Conservation (phyloP, 1,284 basidiomycete species). For the Ganoderma leucocontextum region DNA sequence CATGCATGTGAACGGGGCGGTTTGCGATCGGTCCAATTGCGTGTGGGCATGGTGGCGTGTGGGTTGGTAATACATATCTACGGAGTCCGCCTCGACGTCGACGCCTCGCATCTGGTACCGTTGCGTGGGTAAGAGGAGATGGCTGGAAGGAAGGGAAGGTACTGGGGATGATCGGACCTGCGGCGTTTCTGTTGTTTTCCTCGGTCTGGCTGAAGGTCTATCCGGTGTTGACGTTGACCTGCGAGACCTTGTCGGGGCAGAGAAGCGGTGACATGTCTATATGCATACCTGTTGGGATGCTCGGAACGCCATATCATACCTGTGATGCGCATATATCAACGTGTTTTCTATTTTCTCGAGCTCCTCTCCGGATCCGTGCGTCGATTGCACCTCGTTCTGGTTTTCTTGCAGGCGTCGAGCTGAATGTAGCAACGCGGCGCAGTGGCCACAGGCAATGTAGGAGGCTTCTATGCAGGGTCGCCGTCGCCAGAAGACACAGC, state of each 20-base stretch:
- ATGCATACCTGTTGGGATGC: constrained; percentile 1
- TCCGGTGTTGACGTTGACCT: neutral
- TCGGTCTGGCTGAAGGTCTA: neutral
- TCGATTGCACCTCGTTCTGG: neutral
- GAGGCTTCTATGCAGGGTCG: neutral
- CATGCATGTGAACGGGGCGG: constrained; percentile 3
- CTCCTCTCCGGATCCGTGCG: neutral
- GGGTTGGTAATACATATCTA: constrained; percentile 1
- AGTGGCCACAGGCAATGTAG: neutral
- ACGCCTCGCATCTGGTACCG: neutral
- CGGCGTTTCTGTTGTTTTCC: neutral
- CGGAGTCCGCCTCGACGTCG: neutral
- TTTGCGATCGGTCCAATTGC: constrained; percentile 4
- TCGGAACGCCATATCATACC: neutral
- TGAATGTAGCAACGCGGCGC: neutral
- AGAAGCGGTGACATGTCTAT: neutral
- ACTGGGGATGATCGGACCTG: neutral
- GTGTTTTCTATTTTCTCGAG: neutral
- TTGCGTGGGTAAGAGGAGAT: neutral
- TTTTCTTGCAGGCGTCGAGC: neutral
- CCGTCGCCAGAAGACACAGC: neutral
- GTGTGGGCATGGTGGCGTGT: neutral
- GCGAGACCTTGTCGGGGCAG: neutral
- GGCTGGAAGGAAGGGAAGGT: neutral
- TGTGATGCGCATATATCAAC: constrained; percentile 1